Evolutionary conservation across 352 stramenopile species (phyloP), one percentile per base, ranked within the genome.

Genomic region (Pythium sukuiense): DNA sequence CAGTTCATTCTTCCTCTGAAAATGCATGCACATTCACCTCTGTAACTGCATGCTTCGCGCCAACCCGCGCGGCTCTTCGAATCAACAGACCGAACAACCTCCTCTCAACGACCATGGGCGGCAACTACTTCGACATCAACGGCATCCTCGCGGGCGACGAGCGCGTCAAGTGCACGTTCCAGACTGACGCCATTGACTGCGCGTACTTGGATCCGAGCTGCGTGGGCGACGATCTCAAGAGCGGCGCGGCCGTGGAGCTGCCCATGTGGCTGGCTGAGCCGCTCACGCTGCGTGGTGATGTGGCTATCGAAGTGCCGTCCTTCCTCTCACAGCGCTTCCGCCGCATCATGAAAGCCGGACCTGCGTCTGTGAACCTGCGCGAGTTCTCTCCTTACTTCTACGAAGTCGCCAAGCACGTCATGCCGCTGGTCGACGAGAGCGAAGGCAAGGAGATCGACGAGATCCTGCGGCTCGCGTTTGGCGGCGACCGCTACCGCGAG

Each of bases 61-160:
- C 65, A 71, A 57, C 29, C 41, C 30, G 8, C 14, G 39, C 55
- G 26, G 13, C 35, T 33, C 59, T 48, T 57, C 13, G 29, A 54
- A 39, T 54, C 24, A 12, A 12, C 6, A 33, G 13, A 24, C 6
- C 20, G n/a, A 54, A n/a, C 46, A 37, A 24, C 20, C 20, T 24
- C 20, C 32, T n/a, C 37, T 30, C 18, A 62, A 1, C 46, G 20
- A 52, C 32, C 30, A 72, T 61, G 60, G 61, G 41, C 41, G 59
- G 69, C 66, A 72, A 69, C 61, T 93, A 92, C 70, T 77, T 90
- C 55, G 76, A 90, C 70, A 76, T 93, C 24, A 83, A 90, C 67
- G 81, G 85, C 65, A 85, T 95, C 59, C 72, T 95, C 55, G 83
- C 82, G 20, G 85, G 80, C 52, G 87, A 95, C 63, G 87, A 95